Percentiles rank a stretch among this genome's conserved stretches.
Evolutionary conservation across 208 protist species (phyloP).

Genomic region (Leishmania tarentolae): DNA sequence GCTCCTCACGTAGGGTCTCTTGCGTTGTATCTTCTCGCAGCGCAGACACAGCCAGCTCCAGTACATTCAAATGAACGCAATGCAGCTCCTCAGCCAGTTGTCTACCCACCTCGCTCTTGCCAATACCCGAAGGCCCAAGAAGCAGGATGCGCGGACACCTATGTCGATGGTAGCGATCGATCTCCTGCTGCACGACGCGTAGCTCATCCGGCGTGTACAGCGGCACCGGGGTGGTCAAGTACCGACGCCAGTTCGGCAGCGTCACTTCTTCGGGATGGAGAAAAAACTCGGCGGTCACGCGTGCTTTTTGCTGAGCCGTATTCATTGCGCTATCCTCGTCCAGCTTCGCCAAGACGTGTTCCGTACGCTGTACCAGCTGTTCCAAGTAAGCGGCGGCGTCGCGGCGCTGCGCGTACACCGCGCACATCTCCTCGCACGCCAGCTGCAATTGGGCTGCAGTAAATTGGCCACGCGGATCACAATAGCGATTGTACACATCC

Average conservation of each 20-base stretch:
- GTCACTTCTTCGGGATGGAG: constrained; percentile 24
- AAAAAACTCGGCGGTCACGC: constrained; percentile 38
- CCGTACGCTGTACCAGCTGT: constrained; percentile 41
- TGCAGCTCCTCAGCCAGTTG: constrained; percentile 61
- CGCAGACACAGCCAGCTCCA: constrained; percentile 49
- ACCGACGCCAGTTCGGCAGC: constrained; percentile 28
- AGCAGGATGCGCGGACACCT: constrained; percentile 61
- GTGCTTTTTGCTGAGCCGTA: background rate
- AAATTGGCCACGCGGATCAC: constrained; percentile 54
- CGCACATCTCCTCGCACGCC: constrained; percentile 58
- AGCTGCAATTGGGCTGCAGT: constrained; percentile 47
- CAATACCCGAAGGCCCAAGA: constrained; percentile 44
- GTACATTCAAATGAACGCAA: constrained; percentile 67
- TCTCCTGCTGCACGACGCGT: constrained; percentile 43
- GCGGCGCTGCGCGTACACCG: constrained; percentile 42
- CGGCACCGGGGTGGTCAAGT: constrained; percentile 51
- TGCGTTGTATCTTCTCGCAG: background rate
- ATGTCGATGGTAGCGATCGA: constrained; percentile 35
- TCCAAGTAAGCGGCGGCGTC: constrained; percentile 59
- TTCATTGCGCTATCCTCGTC: background rate
- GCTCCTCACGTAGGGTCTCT: constrained; percentile 32
- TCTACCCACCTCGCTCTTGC: constrained; percentile 54
- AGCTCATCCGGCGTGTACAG: constrained; percentile 75
- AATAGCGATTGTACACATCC: constrained; percentile 51
- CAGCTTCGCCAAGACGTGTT: constrained; percentile 6